A percentile compares a stretch with the other conserved stretches of the same genome.
Conservation (phyloP, 164 flowering plant genomes). For the Stephania cephalantha region DNA sequence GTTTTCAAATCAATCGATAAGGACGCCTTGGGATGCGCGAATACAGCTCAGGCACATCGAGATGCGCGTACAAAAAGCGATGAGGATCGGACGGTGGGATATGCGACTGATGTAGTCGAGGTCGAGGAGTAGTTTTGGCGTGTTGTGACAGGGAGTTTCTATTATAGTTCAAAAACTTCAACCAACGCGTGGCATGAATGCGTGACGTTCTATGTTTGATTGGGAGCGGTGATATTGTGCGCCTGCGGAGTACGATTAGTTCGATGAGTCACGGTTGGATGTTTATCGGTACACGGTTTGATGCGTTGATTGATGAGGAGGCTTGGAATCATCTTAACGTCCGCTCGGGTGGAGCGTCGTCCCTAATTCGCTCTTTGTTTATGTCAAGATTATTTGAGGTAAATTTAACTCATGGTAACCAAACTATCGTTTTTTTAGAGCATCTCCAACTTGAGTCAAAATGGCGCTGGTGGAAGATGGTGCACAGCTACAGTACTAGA, state of each 20-base stretch:
- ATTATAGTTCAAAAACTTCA: neutral
- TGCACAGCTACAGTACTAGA: no score
- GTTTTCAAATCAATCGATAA: neutral
- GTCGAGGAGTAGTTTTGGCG: neutral
- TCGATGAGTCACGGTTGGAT: neutral
- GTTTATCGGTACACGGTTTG: neutral
- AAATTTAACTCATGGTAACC: no score
- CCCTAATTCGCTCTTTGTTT: neutral
- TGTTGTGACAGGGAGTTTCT: neutral
- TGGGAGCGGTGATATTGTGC: neutral
- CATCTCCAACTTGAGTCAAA: no score
- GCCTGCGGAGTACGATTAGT: neutral
- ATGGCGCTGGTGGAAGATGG: no score
- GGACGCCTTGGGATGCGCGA: neutral
- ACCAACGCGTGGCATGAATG: neutral
- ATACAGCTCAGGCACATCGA: neutral
- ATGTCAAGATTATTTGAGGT: no score
- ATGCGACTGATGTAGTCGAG: neutral
- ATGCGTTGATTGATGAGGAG: neutral
- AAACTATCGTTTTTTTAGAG: no score
- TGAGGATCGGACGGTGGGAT: neutral
- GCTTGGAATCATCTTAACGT: neutral
- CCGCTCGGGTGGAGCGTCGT: neutral
- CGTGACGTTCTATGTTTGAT: neutral
- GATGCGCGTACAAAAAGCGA: neutral